phyloP scores from a whole-genome alignment of 2,329 filamentous ascomycete genomes.

The Colletotrichum tropicicola region DNA sequence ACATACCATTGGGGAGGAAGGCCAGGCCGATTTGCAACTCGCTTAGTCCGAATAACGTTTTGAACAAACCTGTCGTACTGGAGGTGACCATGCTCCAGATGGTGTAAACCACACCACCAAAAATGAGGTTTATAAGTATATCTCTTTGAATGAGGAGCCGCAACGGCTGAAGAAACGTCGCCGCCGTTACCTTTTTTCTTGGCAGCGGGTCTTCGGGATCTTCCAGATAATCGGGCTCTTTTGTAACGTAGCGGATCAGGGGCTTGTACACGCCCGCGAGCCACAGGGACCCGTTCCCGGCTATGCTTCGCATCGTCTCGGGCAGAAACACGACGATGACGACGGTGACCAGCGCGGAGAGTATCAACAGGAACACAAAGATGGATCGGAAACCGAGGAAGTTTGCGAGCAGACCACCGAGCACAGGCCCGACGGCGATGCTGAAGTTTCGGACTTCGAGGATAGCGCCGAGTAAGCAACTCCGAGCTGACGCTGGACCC shows the following conservation, averaged over 20 bases:
- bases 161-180: conserved; percentile 46
- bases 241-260: conserved; percentile 26
- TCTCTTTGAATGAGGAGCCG: conserved; percentile 51
- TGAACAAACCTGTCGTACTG: conserved; percentile 47
- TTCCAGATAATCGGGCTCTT: conserved; percentile 25
- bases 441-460: conserved; percentile 37
- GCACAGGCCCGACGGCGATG: conserved; percentile 42
- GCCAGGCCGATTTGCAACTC: conserved; percentile 36
- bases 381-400: conserved; percentile 40
- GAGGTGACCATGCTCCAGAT: conserved; percentile 58
- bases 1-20: conserved; percentile 37
- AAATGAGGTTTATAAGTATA: conserved; percentile 51
- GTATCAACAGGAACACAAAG: conserved; percentile 33
- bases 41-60: conserved; percentile 35
- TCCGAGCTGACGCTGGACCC: background rate
- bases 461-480: conserved; percentile 11
- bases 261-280: conserved; percentile 38
- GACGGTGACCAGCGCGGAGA: conserved; percentile 14
- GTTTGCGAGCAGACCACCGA: conserved; percentile 40
- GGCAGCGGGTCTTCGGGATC: conserved; percentile 21
- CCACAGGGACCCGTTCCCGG: conserved; percentile 36
- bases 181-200: conserved; percentile 35
- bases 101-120: conserved; percentile 45
- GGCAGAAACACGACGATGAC: conserved; percentile 36
- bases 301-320: conserved; percentile 39